These are phyloP conservation scores for Herpetomonas tarakana DNA, from an alignment of 208 protist species.

Conservation along the genomic window DNA sequence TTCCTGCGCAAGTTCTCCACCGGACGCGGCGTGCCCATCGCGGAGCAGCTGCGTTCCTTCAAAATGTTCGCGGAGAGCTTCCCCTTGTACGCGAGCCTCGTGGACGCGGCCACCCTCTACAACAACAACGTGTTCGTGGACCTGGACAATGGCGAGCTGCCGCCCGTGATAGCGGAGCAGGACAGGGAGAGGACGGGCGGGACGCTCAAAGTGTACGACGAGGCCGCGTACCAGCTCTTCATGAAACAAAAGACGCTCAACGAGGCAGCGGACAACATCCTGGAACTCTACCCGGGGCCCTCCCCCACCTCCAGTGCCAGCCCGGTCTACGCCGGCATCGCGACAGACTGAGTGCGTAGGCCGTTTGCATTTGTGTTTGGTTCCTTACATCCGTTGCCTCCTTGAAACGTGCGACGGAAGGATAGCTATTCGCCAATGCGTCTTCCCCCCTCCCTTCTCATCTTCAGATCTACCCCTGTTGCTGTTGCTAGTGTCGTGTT, in stretches of 20 bases:
- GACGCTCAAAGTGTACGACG: constrained; percentile 50
- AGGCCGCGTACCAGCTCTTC: constrained; percentile 67
- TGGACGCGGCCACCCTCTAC: constrained; percentile 71
- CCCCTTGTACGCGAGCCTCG: constrained; percentile 41
- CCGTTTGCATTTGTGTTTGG: not conserved
- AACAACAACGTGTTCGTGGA: constrained; percentile 89
- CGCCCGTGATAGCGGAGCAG: constrained; percentile 63
- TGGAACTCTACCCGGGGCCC: constrained; percentile 41
- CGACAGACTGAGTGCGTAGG: not conserved
- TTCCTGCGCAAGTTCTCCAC: constrained; percentile 82
- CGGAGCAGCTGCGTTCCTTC: constrained; percentile 81
- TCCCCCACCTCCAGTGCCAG: not conserved
- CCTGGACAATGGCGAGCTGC: constrained; percentile 76
- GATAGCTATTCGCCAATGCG: too few relatives aligned
- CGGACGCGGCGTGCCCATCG: constrained; percentile 75
- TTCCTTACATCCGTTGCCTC: not conserved
- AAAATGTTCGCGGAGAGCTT: constrained; percentile 85
- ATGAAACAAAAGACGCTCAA: constrained; percentile 61
- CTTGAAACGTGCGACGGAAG: too few relatives aligned
- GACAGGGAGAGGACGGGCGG: constrained; percentile 15
- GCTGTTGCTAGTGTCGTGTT: too few relatives aligned
- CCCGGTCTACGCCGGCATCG: not conserved
- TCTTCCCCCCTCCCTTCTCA: too few relatives aligned
- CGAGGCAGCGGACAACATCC: constrained; percentile 57
- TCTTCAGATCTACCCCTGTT: too few relatives aligned